phyloP scores from a whole-genome alignment of 1,284 basidiomycete genomes.

The Boletus calvinii region DNA sequence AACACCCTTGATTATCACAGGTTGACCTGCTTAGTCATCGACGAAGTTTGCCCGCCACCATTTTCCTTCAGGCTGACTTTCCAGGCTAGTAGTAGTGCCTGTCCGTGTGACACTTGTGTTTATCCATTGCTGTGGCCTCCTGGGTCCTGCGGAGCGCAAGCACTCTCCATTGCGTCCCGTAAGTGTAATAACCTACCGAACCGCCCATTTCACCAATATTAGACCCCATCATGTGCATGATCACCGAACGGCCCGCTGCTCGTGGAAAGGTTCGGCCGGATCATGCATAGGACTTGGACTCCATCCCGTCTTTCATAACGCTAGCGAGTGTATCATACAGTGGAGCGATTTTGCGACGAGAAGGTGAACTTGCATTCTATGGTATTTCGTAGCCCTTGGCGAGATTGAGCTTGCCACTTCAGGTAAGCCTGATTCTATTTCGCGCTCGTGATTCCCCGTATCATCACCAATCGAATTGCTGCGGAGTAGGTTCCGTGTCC shows the following conservation, averaged over 20 bases:
- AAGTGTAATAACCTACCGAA: slow-evolving; percentile 9
- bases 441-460: neutral
- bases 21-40: slow-evolving; percentile 23
- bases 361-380: slow-evolving; percentile 19
- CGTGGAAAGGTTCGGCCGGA: slow-evolving; percentile 21
- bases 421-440: slow-evolving; percentile 14
- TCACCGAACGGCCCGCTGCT: neutral
- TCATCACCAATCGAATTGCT: slow-evolving; percentile 7
- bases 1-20: slow-evolving; percentile 3
- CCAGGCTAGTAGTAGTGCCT: slow-evolving; percentile 2
- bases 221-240: neutral
- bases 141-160: slow-evolving; percentile 3
- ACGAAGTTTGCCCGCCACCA: neutral
- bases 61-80: slow-evolving; percentile 23
- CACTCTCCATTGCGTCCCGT: slow-evolving; percentile 11
- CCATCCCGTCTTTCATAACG: slow-evolving; percentile 5
- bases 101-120: slow-evolving; percentile 3
- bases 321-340: neutral
- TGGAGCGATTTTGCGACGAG: neutral
- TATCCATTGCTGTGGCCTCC: slow-evolving; percentile 1
- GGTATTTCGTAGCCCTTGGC: slow-evolving; percentile 5
- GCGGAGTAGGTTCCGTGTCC: slow-evolving; percentile 11
- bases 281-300: slow-evolving; percentile 8
- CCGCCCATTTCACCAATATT: slow-evolving; percentile 1
- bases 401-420: neutral